Percentiles rank a stretch among this genome's conserved stretches.
These are phyloP conservation scores for Lactuca sativa DNA, from an alignment of 129 eudicot species.

Conservation along the genomic window DNA sequence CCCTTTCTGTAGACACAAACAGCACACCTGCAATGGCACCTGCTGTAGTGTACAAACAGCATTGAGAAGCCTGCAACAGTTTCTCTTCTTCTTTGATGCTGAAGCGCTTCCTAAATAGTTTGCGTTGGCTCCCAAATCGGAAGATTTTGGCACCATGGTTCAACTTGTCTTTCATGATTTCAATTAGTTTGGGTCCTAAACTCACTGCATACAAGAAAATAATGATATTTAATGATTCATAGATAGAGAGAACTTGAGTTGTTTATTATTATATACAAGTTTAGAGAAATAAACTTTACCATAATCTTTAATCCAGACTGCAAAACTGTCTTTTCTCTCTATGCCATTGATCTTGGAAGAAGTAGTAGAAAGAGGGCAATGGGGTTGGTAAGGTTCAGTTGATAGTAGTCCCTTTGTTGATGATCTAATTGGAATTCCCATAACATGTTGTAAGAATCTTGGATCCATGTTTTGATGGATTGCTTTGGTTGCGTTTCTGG, in stretches of 20 bases:
- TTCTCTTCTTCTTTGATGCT: constrained; percentile 22
- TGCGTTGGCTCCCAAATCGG: constrained; percentile 16
- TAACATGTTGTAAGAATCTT: constrained; percentile 20
- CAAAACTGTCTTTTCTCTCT: constrained; percentile 20
- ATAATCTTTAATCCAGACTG: constrained; percentile 22
- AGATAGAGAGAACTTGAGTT: not conserved
- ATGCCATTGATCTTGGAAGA: constrained; percentile 30
- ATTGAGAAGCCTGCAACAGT: constrained; percentile 25
- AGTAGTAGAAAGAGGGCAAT: constrained; percentile 13
- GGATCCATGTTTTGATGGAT: constrained; percentile 24
- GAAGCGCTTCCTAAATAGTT: constrained; percentile 20
- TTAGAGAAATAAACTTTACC: constrained; percentile 18
- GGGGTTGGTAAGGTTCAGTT: constrained; percentile 11
- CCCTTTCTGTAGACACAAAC: constrained; percentile 27
- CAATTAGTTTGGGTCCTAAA: constrained; percentile 19
- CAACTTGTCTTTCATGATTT: constrained; percentile 29
- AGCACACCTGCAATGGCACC: constrained; percentile 30
- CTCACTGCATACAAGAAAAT: constrained; percentile 20
- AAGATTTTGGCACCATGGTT: constrained; percentile 31
- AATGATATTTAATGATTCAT: not conserved
- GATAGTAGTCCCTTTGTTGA: constrained; percentile 27
- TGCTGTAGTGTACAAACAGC: constrained; percentile 30
- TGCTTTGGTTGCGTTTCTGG: not conserved
- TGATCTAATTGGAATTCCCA: constrained; percentile 23
- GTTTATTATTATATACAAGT: not conserved